These are phyloP conservation scores for Cercospora sp. DNA, from an alignment of 2,329 filamentous ascomycete species.

Conservation along the genomic window DNA sequence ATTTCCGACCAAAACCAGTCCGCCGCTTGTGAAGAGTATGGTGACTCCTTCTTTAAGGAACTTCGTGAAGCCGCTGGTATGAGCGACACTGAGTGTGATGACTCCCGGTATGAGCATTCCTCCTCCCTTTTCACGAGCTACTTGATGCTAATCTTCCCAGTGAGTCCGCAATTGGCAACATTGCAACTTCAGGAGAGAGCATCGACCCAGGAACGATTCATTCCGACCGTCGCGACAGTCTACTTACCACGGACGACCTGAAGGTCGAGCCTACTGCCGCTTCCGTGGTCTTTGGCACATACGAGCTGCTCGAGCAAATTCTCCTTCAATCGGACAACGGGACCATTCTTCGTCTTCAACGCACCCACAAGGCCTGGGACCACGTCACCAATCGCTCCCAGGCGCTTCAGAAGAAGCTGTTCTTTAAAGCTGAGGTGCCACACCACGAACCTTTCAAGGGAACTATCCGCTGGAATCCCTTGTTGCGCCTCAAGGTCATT, in stretches of 20 bases:
- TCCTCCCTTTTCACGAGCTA: background rate
- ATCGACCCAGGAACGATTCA: background rate
- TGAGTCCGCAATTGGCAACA: background rate
- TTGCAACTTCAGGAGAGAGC: background rate
- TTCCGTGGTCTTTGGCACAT: conserved; percentile 14
- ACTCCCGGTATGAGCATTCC: background rate
- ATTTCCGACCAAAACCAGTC: background rate
- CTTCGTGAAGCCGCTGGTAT: background rate
- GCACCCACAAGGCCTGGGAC: conserved; percentile 17
- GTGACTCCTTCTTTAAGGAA: background rate
- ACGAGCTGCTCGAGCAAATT: conserved; percentile 21
- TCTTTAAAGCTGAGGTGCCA: conserved; percentile 5
- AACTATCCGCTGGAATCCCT: background rate
- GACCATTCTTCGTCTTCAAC: conserved; percentile 8
- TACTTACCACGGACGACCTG: background rate
- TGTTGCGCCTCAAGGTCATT: background rate
- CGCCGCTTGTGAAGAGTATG: background rate
- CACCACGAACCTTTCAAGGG: background rate
- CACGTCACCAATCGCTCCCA: conserved; percentile 18
- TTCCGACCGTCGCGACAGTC: background rate
- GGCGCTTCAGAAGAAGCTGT: conserved; percentile 12
- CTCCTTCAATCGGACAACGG: conserved; percentile 1
- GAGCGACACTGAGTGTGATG: background rate
- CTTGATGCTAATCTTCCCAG: background rate
- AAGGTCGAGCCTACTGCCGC: background rate